phyloP scores from a whole-genome alignment of 176 grass and related monocot genomes.

The Triticum turgidum region DNA sequence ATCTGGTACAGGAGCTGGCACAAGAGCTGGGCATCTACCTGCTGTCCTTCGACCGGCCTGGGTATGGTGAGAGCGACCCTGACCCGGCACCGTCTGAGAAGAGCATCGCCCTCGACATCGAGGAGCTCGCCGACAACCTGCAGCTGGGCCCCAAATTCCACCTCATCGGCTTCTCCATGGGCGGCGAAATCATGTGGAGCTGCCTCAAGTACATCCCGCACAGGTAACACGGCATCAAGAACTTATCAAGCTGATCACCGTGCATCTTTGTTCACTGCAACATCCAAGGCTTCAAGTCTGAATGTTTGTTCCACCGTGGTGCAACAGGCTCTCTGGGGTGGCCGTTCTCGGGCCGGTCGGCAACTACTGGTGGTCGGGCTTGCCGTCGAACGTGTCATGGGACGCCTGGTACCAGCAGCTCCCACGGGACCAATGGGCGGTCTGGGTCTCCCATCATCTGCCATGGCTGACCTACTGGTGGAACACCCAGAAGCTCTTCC shows the following conservation, averaged over 20 bases:
- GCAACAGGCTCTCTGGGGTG: constrained; percentile 57
- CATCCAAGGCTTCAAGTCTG: background rate
- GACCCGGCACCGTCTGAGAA: constrained; percentile 45
- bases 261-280: background rate
- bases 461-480: constrained; percentile 95
- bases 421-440: constrained; percentile 59
- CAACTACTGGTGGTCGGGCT: constrained; percentile 84
- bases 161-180: constrained; percentile 67
- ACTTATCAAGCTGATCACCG: background rate
- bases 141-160: constrained; percentile 64
- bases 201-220: constrained; percentile 74
- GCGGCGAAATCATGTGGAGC: constrained; percentile 76
- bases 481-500: constrained; percentile 76
- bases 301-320: background rate
- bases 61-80: constrained; percentile 79
- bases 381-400: constrained; percentile 59
- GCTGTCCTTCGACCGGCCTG: constrained; percentile 72
- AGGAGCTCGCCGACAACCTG: constrained; percentile 69
- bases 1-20: constrained; percentile 43
- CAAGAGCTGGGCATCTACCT: constrained; percentile 66
- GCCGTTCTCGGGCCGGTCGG: constrained; percentile 58
- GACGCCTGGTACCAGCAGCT: constrained; percentile 64
- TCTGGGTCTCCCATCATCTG: constrained; percentile 63
- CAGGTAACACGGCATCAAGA: constrained; percentile 27
- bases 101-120: constrained; percentile 62